Evolutionary conservation across 192 early-diverging fungal species (phyloP).

Genomic region (Spizellomyces punctatus): DNA sequence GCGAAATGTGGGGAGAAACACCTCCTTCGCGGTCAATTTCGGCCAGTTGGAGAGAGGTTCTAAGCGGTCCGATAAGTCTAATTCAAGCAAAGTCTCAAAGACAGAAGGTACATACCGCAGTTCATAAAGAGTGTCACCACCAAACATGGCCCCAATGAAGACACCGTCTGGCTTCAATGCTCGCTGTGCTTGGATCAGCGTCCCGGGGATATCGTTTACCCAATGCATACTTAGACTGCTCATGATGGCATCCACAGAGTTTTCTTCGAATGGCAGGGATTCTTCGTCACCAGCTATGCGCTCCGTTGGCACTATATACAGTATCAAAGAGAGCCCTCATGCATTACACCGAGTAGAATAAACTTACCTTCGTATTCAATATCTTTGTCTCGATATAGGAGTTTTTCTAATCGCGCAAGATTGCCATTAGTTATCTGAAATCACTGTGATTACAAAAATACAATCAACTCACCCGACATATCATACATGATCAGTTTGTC

Average conservation of each 20-base stretch:
- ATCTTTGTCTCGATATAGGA: constrained; percentile 59
- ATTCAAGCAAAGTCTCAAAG: neutral
- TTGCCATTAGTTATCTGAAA: neutral
- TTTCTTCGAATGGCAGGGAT: constrained; percentile 71
- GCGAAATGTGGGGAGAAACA: constrained; percentile 85
- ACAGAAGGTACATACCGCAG: constrained; percentile 52
- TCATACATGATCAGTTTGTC: constrained; percentile 88
- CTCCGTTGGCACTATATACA: constrained; percentile 64
- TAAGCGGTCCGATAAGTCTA: constrained; percentile 16
- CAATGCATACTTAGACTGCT: constrained; percentile 89
- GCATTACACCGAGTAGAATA: neutral
- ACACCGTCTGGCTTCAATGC: constrained; percentile 89
- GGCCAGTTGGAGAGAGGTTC: constrained; percentile 87
- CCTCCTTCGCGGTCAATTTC: constrained; percentile 91
- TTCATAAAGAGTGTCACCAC: constrained; percentile 96
- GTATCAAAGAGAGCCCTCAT: neutral
- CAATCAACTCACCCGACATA: constrained; percentile 57
- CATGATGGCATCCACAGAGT: constrained; percentile 86
- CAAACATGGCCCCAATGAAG: constrained; percentile 93
- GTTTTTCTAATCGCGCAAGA: constrained; percentile 25
- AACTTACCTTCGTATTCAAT: constrained; percentile 12
- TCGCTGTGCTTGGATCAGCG: constrained; percentile 81
- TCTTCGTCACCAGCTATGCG: constrained; percentile 88
- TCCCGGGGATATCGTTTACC: constrained; percentile 93
- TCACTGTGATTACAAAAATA: neutral